Percentiles rank a stretch among this genome's conserved stretches.
Conservation (phyloP, 768 basidiomycete species). For the Lenzites betulinus region DNA sequence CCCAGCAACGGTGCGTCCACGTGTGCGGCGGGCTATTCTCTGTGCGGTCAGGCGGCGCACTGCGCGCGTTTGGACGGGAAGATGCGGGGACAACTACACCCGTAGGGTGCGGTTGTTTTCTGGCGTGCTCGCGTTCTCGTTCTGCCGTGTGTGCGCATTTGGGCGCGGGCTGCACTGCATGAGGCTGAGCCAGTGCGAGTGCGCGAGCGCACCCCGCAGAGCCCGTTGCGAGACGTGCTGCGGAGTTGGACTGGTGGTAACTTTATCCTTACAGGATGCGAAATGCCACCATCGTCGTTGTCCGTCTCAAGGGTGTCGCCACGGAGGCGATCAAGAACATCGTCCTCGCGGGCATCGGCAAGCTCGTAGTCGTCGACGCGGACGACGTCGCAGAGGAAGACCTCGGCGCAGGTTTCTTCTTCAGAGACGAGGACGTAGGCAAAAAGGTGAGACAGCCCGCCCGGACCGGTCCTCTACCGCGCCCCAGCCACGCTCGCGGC, state of each 20-base stretch:
- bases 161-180: not conserved
- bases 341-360: slow-evolving; percentile 94
- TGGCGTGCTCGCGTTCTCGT: not conserved
- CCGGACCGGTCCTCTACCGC: not conserved
- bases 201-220: too few species aligned
- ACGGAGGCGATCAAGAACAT: slow-evolving; percentile 98
- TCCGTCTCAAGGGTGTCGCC: slow-evolving; percentile 79
- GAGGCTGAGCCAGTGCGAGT: not conserved
- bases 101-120: not conserved
- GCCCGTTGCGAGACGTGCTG: too few species aligned
- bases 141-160: not conserved
- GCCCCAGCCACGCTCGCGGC: not conserved
- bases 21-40: slow-evolving; percentile 12
- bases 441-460: slow-evolving; percentile 62
- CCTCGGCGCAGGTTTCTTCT: slow-evolving; percentile 91
- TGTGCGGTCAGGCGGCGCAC: not conserved
- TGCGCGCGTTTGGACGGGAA: not conserved
- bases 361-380: slow-evolving; percentile 80
- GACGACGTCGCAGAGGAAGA: slow-evolving; percentile 80
- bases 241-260: not conserved
- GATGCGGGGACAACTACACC: not conserved
- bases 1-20: slow-evolving; percentile 78
- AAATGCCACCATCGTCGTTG: slow-evolving; percentile 85
- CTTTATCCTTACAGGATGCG: slow-evolving; percentile 67
- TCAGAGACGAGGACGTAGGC: slow-evolving; percentile 91